Evolutionary conservation across 768 basidiomycete genomes (phyloP), one percentile per base, ranked within the genome.

Genomic region (Pulveroboletus ravenelii): DNA sequence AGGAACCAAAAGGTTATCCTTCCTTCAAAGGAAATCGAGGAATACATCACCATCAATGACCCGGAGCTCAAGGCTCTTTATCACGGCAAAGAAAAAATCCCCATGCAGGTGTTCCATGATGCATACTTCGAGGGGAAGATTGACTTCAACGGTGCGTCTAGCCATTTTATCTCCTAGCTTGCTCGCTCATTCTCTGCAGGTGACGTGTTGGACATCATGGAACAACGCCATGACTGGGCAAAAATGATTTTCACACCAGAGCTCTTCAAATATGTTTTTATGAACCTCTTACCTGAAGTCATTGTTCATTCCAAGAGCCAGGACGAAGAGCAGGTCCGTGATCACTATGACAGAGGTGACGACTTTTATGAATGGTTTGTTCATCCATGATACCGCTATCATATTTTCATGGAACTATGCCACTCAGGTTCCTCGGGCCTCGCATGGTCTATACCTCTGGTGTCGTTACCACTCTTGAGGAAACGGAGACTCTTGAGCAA

Each of bases 391-490:
- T n/a, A 14, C 0, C 14, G 15, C 48, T 6, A 3, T 9, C 10
- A 0, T 27, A 1, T 20, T 13, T 13, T 31, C 1, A 13, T 13
- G 49, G 5, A 55, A 3, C 3, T 43, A 5, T 48, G 38, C 7
- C 10, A 13, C 2, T 5, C 23, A 87, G 87, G 89, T 95, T 95
- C 81, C 79, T 96, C 38, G 93, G 93, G 10, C 88, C 89, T 6
- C 87, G 91, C 53, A 96, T 96, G 95, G 82, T 99, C 65, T 99
- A 98, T 70, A 99, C 96, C 10, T 94, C 90, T 25, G 96, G 96
- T 56, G 77, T 99, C 46, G 79, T 97, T 49, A 72, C 73, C 23
- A 82, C 88, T 64, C 71, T 87, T 52, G 79, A 80, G 56, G 72
- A 75, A 37, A 75, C 85, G 55, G 87, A 97, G 68, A 84, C 91